Evolutionary conservation across 805 yeast species (phyloP), one percentile per base, ranked within the genome.

Genomic region (Zygotorulaspora sp.): DNA sequence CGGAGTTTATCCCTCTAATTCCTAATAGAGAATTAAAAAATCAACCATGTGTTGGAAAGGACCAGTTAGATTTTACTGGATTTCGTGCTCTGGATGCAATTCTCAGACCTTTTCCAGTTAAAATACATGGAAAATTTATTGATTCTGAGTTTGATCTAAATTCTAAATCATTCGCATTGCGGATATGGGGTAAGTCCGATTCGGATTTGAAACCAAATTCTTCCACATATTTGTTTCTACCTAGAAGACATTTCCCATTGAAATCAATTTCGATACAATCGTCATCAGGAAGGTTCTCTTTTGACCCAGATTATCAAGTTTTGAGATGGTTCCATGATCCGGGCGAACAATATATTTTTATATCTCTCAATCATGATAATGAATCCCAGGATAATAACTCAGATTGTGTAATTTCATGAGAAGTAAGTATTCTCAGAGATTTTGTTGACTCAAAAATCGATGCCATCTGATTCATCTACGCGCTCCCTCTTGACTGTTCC

Each of bases 41-140:
- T 6, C 43, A 45, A 6, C 47, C 50, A n/a, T 22, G 40, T 15
- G 38, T 38, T 14, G 25, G 22, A 17, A 35, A 18, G 10, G 42
- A 38, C 2, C 5, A 14, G 28, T 32, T 49, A 12, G 55, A 53
- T 40, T 45, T 44, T 16, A 33, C 38, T 28, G 96, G 96, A 1
- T 72, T 82, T 1, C 67, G 97, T 26, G 95, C 92, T 0, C 70
- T 75, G 1, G 75, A 73, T 35, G 87, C 96, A 0, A 74, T 84
- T 1, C 63, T 85, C 18, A 70, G 98, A 32, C 97, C 97, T 2
- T 82, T 71, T 46, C 80, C 88, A 1, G 57, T 78, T 1, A 74
- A 80, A 3, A 69, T 81, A 0, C 69, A 68, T 22, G 97, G 97
- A 2, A 50, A 51, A 1, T 70, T 83, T 10, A 54, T 54, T 5